Conservation (phyloP, 306 rosid species). For the Prunus kanzakura region DNA sequence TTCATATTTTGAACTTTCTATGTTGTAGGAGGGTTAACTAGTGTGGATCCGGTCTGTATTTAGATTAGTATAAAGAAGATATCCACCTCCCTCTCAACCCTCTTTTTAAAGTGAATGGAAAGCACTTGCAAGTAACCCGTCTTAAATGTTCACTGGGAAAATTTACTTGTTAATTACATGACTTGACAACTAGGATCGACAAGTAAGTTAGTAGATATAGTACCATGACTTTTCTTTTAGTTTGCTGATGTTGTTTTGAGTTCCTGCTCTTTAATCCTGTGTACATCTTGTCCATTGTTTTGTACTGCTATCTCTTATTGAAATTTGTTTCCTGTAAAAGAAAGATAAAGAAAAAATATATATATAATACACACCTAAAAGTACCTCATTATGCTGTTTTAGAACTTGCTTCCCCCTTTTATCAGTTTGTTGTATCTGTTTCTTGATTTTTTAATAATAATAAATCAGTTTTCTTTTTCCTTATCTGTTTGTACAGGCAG, state of each 20-base stretch:
- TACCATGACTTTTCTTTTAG: too few species aligned
- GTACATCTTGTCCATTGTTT: too few species aligned
- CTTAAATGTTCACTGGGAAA: not conserved
- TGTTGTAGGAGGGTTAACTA: not conserved
- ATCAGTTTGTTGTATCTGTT: not conserved
- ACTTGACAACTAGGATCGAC: not conserved
- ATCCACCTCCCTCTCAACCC: not conserved
- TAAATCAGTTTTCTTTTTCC: slow-evolving; percentile 3
- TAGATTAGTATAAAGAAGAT: not conserved
- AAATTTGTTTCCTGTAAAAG: too few species aligned
- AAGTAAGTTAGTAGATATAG: not conserved
- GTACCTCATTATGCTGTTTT: not conserved
- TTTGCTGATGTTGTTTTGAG: too few species aligned
- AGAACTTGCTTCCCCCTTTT: not conserved
- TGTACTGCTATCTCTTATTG: too few species aligned
- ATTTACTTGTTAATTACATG: not conserved
- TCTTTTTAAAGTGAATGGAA: not conserved
- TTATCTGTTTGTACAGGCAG: slow-evolving; percentile 56
- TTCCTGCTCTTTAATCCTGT: too few species aligned
- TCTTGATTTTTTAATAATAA: not conserved
- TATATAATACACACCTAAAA: not conserved
- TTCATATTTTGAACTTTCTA: not conserved
- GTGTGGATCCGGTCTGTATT: not conserved
- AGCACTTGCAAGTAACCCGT: not conserved
- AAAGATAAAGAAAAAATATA: too few species aligned